Evolutionary conservation across 129 eudicot species (phyloP), one percentile per base, ranked within the genome.

Genomic region (Tanacetum coccineum): DNA sequence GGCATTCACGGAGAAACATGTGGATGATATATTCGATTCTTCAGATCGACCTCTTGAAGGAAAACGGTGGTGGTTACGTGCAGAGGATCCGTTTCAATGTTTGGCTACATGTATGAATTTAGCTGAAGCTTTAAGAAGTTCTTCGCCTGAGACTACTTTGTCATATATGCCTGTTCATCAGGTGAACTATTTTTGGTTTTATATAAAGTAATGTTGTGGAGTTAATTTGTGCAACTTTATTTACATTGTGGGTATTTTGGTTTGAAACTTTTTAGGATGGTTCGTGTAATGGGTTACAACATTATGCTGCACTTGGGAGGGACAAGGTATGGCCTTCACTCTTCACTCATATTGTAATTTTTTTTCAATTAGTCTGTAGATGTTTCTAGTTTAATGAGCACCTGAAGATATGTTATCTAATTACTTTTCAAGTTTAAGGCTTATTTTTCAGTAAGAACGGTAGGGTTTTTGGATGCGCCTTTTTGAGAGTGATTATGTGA

Each of bases 251-350:
- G 19, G 15, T 15, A n/a, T 28, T 10, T 20, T 39, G 19, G 20
- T 59, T 79, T 30, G 62, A 14, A 18, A 26, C 49, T 46, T 72
- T 76, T 13, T 50, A 92, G 98, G 98, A 92, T 80, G 98, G 98
- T 61, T 92, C 95, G 4, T 92, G 98, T 78, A 92, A 92, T 70
- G 98, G 98, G 57, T 78, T 92, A 72, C 96, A 92, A 82, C 98
- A 93, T 76, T 92, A 92, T 75, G 98, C 98, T 70, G 98, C 98
- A 67, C 96, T 93, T 74, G 98, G 98, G 62, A 83, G 96, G 80
- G 98, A 93, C 85, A 81, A 82, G 98, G 98, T 93, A 88, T 51
- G 42, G 14, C 65, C 42, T 36, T 36, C 42, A 36, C 9, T 15
- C 26, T 17, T 32, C 3, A 20, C 53, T 25, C 20, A 46, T n/a